These are phyloP conservation scores for Amniculicola lignicola DNA, from an alignment of 495 filamentous ascomycete species.

Conservation along the genomic window DNA sequence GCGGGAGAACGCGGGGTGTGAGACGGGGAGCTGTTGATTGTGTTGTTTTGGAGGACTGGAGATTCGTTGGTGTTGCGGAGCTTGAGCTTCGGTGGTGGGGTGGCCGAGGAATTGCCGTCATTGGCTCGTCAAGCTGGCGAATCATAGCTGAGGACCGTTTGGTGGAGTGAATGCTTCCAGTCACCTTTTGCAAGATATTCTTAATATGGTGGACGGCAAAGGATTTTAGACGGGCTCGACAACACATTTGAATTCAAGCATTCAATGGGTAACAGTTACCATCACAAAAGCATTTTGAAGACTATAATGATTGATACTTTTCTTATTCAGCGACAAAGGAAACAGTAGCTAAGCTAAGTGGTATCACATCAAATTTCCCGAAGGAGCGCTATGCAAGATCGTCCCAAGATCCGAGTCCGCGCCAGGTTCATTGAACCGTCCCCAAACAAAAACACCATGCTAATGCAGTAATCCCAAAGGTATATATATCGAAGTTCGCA, in stretches of 20 bases:
- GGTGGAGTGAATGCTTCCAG: too few relatives aligned
- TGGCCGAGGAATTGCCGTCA: not conserved
- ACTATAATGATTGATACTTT: slow-evolving; percentile 8
- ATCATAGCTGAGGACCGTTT: too few relatives aligned
- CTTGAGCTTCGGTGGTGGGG: slow-evolving; percentile 1
- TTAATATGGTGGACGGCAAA: too few relatives aligned
- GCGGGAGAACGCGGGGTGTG: not conserved
- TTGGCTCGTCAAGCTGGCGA: too few relatives aligned
- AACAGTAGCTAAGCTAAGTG: slow-evolving; percentile 20
- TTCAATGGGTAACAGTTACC: not conserved
- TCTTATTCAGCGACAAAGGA: slow-evolving; percentile 10
- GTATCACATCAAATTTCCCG: too few relatives aligned
- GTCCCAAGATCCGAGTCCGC: not conserved
- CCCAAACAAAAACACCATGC: slow-evolving; percentile 19
- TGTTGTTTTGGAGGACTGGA: not conserved
- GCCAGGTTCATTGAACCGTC: not conserved
- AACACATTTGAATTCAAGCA: slow-evolving; percentile 3
- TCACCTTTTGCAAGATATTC: too few relatives aligned
- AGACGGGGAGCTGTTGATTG: not conserved
- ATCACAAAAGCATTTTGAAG: not conserved
- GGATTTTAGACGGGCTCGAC: too few relatives aligned
- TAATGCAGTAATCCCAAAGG: too few relatives aligned
- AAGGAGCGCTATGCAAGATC: too few relatives aligned
- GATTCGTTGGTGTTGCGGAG: not conserved
- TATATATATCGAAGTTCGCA: too few relatives aligned